phyloP scores from a whole-genome alignment of 2,329 filamentous ascomycete genomes.

The Alternaria longipes region DNA sequence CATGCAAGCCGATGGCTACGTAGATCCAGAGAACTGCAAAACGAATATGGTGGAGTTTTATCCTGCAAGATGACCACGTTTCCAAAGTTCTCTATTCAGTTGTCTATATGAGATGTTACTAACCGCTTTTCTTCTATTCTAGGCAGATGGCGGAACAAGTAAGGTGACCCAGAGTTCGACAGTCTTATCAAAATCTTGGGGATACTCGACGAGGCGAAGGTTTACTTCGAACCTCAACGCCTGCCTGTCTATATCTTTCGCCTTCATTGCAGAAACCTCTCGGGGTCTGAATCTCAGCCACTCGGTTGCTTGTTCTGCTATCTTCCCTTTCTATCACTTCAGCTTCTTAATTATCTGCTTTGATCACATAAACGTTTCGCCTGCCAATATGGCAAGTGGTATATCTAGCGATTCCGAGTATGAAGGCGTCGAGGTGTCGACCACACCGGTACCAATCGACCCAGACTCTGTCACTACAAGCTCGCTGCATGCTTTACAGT shows the following conservation, averaged over 20 bases:
- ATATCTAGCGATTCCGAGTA: background rate
- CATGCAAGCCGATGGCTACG: background rate
- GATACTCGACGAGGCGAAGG: background rate
- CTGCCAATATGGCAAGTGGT: background rate
- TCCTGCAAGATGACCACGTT: background rate
- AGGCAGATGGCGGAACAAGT: background rate
- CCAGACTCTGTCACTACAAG: constrained; percentile 35
- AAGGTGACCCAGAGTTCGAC: background rate
- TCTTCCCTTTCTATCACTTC: background rate
- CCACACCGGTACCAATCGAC: constrained; percentile 10
- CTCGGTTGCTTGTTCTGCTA: background rate
- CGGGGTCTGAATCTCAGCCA: background rate
- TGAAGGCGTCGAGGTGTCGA: background rate
- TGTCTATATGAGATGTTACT: background rate
- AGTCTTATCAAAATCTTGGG: background rate
- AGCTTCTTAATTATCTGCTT: background rate
- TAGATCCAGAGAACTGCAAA: background rate
- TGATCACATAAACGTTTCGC: background rate
- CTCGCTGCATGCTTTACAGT: constrained; percentile 56
- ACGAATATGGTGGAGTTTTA: no score
- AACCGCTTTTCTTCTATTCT: background rate
- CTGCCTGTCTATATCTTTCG: background rate
- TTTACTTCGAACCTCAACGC: background rate
- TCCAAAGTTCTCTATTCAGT: background rate
- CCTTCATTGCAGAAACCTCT: background rate